phyloP scores from a whole-genome alignment of 805 yeast genomes.

The Saccharomycopsis fodiens region DNA sequence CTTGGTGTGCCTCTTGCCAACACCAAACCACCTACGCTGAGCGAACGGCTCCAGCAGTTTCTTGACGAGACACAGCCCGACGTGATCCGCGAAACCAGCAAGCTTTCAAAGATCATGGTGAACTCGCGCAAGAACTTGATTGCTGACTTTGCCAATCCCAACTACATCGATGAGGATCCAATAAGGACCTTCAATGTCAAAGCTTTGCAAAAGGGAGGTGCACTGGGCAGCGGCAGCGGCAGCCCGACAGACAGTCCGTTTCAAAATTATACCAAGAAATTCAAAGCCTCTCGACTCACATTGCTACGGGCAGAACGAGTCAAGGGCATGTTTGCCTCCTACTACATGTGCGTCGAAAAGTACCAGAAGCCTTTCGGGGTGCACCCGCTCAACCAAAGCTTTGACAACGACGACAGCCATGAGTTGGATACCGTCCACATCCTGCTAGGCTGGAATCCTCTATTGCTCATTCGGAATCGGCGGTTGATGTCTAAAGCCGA shows the following conservation, averaged over 20 bases:
- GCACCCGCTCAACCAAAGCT: not conserved
- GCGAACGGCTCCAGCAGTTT: not conserved
- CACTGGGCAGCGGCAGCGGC: not conserved
- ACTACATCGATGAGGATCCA: slow-evolving; percentile 12
- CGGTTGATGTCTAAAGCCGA: not conserved
- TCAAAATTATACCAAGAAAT: not conserved
- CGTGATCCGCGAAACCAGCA: slow-evolving; percentile 11
- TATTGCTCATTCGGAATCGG: slow-evolving; percentile 17
- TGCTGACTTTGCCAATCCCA: slow-evolving; percentile 20
- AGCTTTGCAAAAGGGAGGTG: not conserved
- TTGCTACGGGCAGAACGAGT: slow-evolving; percentile 14
- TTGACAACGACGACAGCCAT: not conserved
- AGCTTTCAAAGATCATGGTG: slow-evolving; percentile 9
- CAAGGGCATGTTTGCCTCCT: slow-evolving; percentile 9
- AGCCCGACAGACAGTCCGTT: not conserved
- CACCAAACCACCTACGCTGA: not conserved
- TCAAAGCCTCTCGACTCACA: slow-evolving; percentile 14
- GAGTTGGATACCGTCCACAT: not conserved
- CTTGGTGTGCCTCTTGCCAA: too few relatives aligned
- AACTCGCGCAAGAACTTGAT: slow-evolving; percentile 11
- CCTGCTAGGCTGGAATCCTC: slow-evolving; percentile 16
- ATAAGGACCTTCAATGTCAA: slow-evolving; percentile 12
- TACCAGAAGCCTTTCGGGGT: slow-evolving; percentile 9
- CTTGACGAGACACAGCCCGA: slow-evolving; percentile 1
- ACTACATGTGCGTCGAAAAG: slow-evolving; percentile 13